Conservation (phyloP, 768 basidiomycete genomes). For the Tricholoma flavovirens region DNA sequence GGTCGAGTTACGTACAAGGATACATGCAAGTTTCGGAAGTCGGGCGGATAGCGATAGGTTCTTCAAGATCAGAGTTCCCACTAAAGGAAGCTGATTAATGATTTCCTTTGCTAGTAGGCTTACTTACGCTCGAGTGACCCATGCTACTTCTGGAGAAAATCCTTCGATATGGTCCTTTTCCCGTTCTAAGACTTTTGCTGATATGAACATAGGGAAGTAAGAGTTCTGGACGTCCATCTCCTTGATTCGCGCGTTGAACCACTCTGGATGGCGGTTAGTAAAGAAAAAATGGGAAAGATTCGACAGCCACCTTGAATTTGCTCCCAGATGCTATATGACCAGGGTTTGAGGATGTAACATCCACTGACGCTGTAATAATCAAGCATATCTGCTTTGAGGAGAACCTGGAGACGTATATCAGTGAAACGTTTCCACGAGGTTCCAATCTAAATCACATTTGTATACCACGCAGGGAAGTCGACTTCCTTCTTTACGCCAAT, state of each 20-base stretch:
- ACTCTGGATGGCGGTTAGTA: slow-evolving; percentile 42
- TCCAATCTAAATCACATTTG: slow-evolving; percentile 53
- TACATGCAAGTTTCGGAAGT: slow-evolving; percentile 99
- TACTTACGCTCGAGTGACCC: slow-evolving; percentile 80
- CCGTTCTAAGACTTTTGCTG: slow-evolving; percentile 83
- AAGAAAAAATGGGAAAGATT: background rate
- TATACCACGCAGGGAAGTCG: slow-evolving; percentile 93
- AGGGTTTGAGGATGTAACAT: slow-evolving; percentile 97
- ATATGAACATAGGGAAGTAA: slow-evolving; percentile 99
- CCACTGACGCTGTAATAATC: slow-evolving; percentile 99
- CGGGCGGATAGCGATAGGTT: slow-evolving; percentile 96
- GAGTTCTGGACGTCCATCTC: slow-evolving; percentile 94
- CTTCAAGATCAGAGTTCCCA: slow-evolving; percentile 89
- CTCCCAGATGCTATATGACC: slow-evolving; percentile 98
- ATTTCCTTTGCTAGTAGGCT: background rate
- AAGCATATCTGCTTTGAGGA: slow-evolving; percentile 97
- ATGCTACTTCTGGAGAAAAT: slow-evolving; percentile 99
- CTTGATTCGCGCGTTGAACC: slow-evolving; percentile 93
- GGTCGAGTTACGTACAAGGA: slow-evolving; percentile 59
- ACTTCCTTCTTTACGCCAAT: slow-evolving; percentile 95
- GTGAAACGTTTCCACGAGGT: background rate
- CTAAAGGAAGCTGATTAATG: background rate
- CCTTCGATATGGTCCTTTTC: slow-evolving; percentile 99
- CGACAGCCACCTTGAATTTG: slow-evolving; percentile 68
- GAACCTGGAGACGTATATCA: slow-evolving; percentile 50